Base-by-base conservation (phyloP, 768 basidiomycete genomes). In the Tulasnella sp. region DNA sequence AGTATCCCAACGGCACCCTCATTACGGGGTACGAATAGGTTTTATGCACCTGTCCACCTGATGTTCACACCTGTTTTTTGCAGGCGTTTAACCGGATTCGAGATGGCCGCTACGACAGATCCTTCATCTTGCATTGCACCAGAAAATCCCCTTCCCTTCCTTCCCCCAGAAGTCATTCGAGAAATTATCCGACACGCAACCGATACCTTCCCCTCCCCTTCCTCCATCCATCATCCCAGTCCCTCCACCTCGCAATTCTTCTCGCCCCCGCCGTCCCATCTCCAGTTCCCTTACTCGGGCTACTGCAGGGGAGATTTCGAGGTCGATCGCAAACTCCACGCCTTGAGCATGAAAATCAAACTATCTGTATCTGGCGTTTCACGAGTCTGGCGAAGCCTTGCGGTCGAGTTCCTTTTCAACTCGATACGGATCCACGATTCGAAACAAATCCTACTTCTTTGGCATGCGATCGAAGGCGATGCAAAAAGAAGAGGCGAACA, bases 321-420 rank as follows among this genome's bases (percentile, higher is more conserved):
- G n/a, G 16, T 37, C 6, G 64, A 69, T 16, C 64, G 64, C 64
- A 69, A 69, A 37, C 64, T 69, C 11, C 64, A 69, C 64, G 64
- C 64, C 14, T 14, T 69, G 6, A 69, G 64, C 28, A 69, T 69
- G 64, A 69, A n/a, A 69, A 37, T 69, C 31, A 69, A 69, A 31
- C 28, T 69, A 7, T 28, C 64, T 3, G 64, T 69, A 18, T 69
- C 64, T 28, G 24, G 34, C 28, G 64, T 69, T 14, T 69, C 64
- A 12, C n/a, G 34, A 69, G n/a, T 18, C 7, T 69, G 64, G 64
- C n/a, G 64, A 69, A 12, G 8, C 28, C 1, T 69, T 12, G 64
- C 64, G 31, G 34, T 37, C 14, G 64, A 69, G 64, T 69, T 69
- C 28, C 64, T 69, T n/a, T 69, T 69, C 64, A 69, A 69, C 64